Evolutionary conservation across 2,329 filamentous ascomycete genomes (phyloP).

Genomic region (Diaporthe helianthi): DNA sequence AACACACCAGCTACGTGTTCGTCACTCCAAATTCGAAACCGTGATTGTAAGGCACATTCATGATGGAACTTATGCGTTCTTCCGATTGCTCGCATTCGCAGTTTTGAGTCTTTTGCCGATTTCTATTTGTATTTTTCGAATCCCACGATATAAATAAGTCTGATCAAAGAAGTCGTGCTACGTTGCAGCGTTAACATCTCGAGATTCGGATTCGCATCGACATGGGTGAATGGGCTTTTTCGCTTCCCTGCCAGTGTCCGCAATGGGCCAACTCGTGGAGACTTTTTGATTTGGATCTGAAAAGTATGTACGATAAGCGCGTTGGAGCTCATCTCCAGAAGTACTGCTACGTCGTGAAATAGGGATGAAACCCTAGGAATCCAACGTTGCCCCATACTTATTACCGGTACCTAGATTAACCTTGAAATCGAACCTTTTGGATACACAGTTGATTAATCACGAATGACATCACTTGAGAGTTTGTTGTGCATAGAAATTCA

Average conservation of each 20-base stretch:
- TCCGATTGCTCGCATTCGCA: too few species aligned
- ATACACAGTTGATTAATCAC: background rate
- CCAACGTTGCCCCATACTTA: background rate
- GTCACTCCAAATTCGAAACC: background rate
- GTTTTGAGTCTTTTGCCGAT: background rate
- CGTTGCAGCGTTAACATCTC: too few species aligned
- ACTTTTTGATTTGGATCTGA: background rate
- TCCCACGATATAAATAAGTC: background rate
- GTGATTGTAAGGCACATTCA: background rate
- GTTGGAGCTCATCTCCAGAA: background rate
- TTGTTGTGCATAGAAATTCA: background rate
- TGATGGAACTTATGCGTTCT: background rate
- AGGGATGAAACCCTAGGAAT: background rate
- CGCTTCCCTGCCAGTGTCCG: background rate
- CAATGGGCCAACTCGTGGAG: background rate
- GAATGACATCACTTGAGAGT: too few species aligned
- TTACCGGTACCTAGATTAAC: too few species aligned
- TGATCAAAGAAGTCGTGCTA: background rate
- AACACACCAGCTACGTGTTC: background rate
- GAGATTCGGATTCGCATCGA: background rate
- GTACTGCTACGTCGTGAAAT: background rate
- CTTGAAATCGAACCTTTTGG: background rate
- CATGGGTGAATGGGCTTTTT: background rate
- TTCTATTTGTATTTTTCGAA: background rate
- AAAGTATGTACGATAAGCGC: background rate